Conservation (phyloP, 768 basidiomycete species). For the Termitomyces sp. region DNA sequence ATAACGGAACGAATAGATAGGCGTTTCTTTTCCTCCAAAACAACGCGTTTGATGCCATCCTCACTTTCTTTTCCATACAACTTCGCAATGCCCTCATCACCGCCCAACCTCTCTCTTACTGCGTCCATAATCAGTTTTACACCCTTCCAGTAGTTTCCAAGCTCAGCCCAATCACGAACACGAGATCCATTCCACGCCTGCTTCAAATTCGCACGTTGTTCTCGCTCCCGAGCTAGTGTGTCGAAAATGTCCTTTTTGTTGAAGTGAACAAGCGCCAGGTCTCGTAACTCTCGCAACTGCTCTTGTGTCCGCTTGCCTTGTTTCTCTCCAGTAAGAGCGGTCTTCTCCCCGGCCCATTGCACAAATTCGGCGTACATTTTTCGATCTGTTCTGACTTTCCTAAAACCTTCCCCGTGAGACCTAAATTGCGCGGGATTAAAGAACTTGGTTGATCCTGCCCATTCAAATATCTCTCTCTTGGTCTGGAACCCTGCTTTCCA, state of each 20-base stretch:
- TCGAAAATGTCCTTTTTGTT: conserved; percentile 45
- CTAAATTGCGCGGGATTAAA: conserved; percentile 40
- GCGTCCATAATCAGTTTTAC: conserved; percentile 43
- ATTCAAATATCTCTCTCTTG: conserved; percentile 51
- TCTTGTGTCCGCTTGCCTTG: conserved; percentile 6
- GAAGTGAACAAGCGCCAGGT: conserved; percentile 48
- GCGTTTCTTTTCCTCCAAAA: conserved; percentile 2
- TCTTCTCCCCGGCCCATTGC: conserved; percentile 34
- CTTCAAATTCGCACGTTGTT: conserved; percentile 29
- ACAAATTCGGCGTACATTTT: conserved; percentile 60
- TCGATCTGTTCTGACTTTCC: conserved; percentile 43
- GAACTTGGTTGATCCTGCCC: conserved; percentile 48
- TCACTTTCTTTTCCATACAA: conserved; percentile 25
- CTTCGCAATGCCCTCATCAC: conserved; percentile 35
- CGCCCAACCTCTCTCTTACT: conserved; percentile 41
- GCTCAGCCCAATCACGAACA: conserved; percentile 50
- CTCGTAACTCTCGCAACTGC: conserved; percentile 18
- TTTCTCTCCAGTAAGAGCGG: conserved; percentile 3
- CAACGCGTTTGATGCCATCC: conserved; percentile 1
- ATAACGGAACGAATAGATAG: background rate
- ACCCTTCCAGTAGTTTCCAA: conserved; percentile 38
- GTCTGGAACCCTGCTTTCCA: conserved; percentile 53
- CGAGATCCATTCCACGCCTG: conserved; percentile 41
- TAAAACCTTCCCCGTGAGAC: conserved; percentile 28
- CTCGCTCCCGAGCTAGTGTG: conserved; percentile 23